Percentiles rank a stretch among this genome's conserved stretches.
Evolutionary conservation across 805 yeast genomes (phyloP).

Genomic region (Saccharomycopsis olivae): DNA sequence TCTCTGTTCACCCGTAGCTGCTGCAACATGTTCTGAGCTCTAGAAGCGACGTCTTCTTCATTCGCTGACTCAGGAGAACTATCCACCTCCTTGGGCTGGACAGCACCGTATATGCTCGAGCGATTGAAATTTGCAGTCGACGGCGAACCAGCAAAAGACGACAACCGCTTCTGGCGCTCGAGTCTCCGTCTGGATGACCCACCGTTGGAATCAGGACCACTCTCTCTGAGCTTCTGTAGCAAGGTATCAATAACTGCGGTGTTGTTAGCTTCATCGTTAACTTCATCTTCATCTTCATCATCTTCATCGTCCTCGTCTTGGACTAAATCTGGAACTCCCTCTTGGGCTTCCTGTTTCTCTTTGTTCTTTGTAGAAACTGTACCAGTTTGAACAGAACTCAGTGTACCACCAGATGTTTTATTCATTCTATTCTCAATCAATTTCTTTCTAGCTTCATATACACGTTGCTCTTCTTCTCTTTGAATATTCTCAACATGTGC

Average conservation of each 20-base stretch:
- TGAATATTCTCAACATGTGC: constrained; percentile 57
- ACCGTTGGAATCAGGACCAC: constrained; percentile 78
- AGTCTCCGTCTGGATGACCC: constrained; percentile 34
- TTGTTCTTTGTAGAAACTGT: not conserved
- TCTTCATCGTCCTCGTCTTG: constrained; percentile 24
- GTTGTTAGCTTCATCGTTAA: constrained; percentile 6
- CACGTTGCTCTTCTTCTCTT: constrained; percentile 55
- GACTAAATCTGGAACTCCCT: not conserved
- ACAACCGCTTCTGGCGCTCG: constrained; percentile 9
- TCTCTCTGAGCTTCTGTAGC: constrained; percentile 73
- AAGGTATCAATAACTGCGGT: constrained; percentile 62
- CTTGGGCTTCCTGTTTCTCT: not conserved
- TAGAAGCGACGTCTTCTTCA: constrained; percentile 36
- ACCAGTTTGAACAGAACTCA: not conserved
- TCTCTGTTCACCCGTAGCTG: constrained; percentile 39
- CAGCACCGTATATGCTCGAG: constrained; percentile 15
- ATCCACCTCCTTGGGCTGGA: constrained; percentile 18
- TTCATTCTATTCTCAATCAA: constrained; percentile 35
- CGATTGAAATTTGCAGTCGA: constrained; percentile 16
- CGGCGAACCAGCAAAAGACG: constrained; percentile 4
- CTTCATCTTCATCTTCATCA: constrained; percentile 28
- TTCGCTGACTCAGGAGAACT: constrained; percentile 18
- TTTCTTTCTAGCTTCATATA: constrained; percentile 54
- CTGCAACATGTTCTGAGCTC: constrained; percentile 54
- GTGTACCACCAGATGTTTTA: not conserved